Percentiles rank a stretch among this genome's conserved stretches.
These are phyloP conservation scores for Yamadazyma sp. DNA, from an alignment of 1,139 yeast species.

Conservation along the genomic window DNA sequence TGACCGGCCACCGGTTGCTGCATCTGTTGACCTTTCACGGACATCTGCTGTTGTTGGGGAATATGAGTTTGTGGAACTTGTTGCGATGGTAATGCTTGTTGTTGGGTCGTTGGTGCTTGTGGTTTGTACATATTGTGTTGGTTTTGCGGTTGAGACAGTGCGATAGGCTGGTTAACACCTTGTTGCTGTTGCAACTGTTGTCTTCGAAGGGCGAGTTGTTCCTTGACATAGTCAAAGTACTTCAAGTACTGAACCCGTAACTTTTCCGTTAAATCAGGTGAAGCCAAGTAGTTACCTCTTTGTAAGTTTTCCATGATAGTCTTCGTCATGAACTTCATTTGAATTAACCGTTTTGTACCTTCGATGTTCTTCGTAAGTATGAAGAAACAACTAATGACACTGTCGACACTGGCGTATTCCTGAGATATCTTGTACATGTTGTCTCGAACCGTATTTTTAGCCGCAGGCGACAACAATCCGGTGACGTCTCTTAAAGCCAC, in stretches of 20 bases:
- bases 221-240: slow-evolving; percentile 71
- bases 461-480: slow-evolving; percentile 55
- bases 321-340: slow-evolving; percentile 76
- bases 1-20: neutral
- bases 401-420: slow-evolving; percentile 68
- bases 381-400: slow-evolving; percentile 74
- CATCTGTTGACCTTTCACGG: slow-evolving; percentile 10
- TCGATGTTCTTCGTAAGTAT: slow-evolving; percentile 70
- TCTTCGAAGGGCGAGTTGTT: slow-evolving; percentile 37
- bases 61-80: neutral
- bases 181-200: slow-evolving; percentile 29
- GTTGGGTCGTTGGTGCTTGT: slow-evolving; percentile 6
- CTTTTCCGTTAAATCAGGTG: slow-evolving; percentile 68
- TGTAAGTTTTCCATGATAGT: slow-evolving; percentile 70
- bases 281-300: slow-evolving; percentile 62
- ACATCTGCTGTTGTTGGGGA: neutral
- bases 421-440: slow-evolving; percentile 59
- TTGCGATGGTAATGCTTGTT: slow-evolving; percentile 3
- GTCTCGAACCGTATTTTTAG: slow-evolving; percentile 62
- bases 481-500: slow-evolving; percentile 69
- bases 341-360: slow-evolving; percentile 74
- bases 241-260: slow-evolving; percentile 70
- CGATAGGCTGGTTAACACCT: slow-evolving; percentile 12
- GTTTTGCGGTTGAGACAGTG: slow-evolving; percentile 13
- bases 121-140: slow-evolving; percentile 9